phyloP scores from a whole-genome alignment of 2,329 filamentous ascomycete species.

The Venturia pyrina region DNA sequence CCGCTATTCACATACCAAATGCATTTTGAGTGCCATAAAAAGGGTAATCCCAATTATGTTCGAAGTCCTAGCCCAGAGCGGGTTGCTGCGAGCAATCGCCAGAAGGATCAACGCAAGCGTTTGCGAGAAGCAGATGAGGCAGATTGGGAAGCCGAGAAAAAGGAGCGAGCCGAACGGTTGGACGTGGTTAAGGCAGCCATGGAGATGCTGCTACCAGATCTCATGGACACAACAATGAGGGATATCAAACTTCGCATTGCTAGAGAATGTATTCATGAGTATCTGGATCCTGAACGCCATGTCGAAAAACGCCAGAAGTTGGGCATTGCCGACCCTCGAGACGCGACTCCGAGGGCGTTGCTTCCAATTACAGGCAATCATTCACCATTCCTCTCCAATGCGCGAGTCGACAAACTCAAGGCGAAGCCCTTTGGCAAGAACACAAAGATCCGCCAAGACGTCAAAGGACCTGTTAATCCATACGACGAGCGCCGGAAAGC shows the following conservation, averaged over 20 bases:
- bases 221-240: slow-evolving; percentile 76
- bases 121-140: slow-evolving; percentile 63
- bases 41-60: slow-evolving; percentile 55
- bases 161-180: slow-evolving; percentile 72
- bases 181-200: slow-evolving; percentile 84
- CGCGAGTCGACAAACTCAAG: slow-evolving; percentile 33
- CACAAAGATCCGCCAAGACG: slow-evolving; percentile 25
- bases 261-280: slow-evolving; percentile 68
- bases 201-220: slow-evolving; percentile 65
- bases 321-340: slow-evolving; percentile 59
- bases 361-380: slow-evolving; percentile 38
- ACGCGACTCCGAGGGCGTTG: slow-evolving; percentile 22
- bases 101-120: slow-evolving; percentile 57
- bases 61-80: slow-evolving; percentile 42
- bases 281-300: slow-evolving; percentile 74
- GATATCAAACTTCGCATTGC: slow-evolving; percentile 85
- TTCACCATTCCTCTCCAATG: slow-evolving; percentile 43
- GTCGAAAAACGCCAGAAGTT: slow-evolving; percentile 67
- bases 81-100: slow-evolving; percentile 38
- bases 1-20: slow-evolving; percentile 88
- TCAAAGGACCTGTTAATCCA: slow-evolving; percentile 30
- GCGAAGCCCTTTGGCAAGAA: slow-evolving; percentile 27
- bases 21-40: slow-evolving; percentile 74
- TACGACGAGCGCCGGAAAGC: slow-evolving; percentile 40
- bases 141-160: slow-evolving; percentile 84